Evolutionary conservation across 1,284 basidiomycete genomes (phyloP).

Genomic region (Mycosarcoma maydis): DNA sequence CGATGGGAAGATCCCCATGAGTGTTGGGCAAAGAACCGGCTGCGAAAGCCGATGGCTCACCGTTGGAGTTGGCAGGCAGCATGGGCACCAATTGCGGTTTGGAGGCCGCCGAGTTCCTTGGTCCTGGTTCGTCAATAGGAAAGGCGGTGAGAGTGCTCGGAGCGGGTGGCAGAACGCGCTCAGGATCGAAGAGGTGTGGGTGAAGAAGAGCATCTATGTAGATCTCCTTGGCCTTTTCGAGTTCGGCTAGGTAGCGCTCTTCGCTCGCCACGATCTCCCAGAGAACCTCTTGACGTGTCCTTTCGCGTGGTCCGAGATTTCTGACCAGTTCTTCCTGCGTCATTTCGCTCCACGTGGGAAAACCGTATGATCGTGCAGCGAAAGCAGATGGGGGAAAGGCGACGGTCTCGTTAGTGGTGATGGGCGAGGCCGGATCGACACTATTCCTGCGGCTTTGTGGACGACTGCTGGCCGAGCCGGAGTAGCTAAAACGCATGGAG

Average conservation of each 20-base stretch:
- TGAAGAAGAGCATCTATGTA: conserved; percentile 91
- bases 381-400: conserved; percentile 16
- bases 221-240: conserved; percentile 88
- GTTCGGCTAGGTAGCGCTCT: conserved; percentile 91
- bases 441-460: conserved; percentile 37
- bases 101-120: neutral
- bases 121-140: neutral
- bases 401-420: conserved; percentile 17
- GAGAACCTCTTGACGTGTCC: conserved; percentile 93
- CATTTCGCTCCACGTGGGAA: conserved; percentile 87
- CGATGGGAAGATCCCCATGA: conserved; percentile 50
- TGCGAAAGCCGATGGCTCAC: neutral
- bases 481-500: conserved; percentile 36
- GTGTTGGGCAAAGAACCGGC: neutral
- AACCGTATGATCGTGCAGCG: conserved; percentile 31
- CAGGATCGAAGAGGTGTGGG: conserved; percentile 64
- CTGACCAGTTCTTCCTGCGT: conserved; percentile 93
- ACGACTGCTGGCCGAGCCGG: conserved; percentile 25
- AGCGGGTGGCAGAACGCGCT: conserved; percentile 16
- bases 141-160: neutral
- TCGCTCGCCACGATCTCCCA: conserved; percentile 98
- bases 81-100: neutral
- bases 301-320: conserved; percentile 89
- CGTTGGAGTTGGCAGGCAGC: neutral
- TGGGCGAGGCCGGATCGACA: conserved; percentile 11